phyloP scores from a whole-genome alignment of 345 rosid species.

The Sonneratia caseolaris region DNA sequence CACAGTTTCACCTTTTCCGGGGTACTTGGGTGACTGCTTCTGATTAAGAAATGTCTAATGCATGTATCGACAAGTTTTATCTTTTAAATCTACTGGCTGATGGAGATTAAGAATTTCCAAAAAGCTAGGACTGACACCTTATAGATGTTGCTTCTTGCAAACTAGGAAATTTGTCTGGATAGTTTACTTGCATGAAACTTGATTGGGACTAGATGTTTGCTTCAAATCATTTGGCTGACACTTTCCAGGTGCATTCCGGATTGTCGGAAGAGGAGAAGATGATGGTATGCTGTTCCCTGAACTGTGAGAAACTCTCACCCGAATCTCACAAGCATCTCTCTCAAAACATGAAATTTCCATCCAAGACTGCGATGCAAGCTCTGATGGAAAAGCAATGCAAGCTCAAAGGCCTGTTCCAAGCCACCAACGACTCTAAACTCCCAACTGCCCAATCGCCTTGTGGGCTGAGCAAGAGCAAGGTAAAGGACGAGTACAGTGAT shows the following conservation, averaged over 20 bases:
- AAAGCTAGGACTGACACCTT: no score
- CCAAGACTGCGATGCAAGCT: constrained; percentile 31
- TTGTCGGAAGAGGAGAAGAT: constrained; percentile 61
- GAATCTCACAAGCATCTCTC: constrained; percentile 50
- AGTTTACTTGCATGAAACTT: no score
- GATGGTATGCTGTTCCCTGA: constrained; percentile 42
- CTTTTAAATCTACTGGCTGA: no score
- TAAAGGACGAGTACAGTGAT: constrained; percentile 15
- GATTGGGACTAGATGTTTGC: not conserved
- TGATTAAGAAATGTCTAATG: no score
- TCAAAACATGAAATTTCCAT: constrained; percentile 51
- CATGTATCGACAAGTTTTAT: no score
- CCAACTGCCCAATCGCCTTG: constrained; percentile 18
- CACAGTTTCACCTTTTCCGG: not conserved
- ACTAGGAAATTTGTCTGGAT: no score
- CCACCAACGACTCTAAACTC: constrained; percentile 11
- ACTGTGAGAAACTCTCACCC: constrained; percentile 59
- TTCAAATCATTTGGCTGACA: constrained; percentile 5
- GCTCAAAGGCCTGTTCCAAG: constrained; percentile 33
- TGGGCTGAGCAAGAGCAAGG: constrained; percentile 10
- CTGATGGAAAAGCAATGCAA: constrained; percentile 34
- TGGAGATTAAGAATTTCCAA: no score
- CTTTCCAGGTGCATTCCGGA: constrained; percentile 56
- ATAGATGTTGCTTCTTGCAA: no score
- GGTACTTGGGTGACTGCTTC: no score